Evolutionary conservation across 176 grass and related monocot genomes (phyloP).

Genomic region (Luzula sylvatica): DNA sequence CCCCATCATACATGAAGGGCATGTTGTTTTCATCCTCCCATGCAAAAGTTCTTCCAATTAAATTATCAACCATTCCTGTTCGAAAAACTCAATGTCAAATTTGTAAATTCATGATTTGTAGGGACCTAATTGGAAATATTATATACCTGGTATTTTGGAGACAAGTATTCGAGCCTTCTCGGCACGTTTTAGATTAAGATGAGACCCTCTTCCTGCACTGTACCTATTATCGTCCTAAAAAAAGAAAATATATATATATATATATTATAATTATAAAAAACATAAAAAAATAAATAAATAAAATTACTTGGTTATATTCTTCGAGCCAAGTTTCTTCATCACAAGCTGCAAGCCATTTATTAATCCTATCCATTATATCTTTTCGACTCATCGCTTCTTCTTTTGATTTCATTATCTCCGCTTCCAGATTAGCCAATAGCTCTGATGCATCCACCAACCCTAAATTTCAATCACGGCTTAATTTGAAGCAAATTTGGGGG

Average conservation of each 20-base stretch:
- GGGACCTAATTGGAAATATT: background rate
- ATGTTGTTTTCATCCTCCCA: slow-evolving; percentile 89
- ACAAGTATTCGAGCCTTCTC: slow-evolving; percentile 74
- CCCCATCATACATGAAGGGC: slow-evolving; percentile 90
- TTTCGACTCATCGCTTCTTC: slow-evolving; percentile 77
- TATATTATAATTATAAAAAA: too few species aligned
- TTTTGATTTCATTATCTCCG: slow-evolving; percentile 72
- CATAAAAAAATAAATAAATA: slow-evolving; percentile 1
- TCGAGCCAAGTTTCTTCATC: slow-evolving; percentile 93
- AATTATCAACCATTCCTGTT: slow-evolving; percentile 78
- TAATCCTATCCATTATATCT: slow-evolving; percentile 93
- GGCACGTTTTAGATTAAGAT: slow-evolving; percentile 83
- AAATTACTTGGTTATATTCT: slow-evolving; percentile 88
- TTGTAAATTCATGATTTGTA: background rate
- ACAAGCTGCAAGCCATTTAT: slow-evolving; percentile 86
- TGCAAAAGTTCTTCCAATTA: slow-evolving; percentile 63
- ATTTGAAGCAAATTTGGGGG: too few species aligned
- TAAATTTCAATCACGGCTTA: slow-evolving; percentile 14
- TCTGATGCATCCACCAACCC: slow-evolving; percentile 75
- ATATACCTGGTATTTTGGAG: slow-evolving; percentile 77
- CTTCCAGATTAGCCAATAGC: slow-evolving; percentile 71
- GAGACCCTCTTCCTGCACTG: slow-evolving; percentile 80
- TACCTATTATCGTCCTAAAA: slow-evolving; percentile 81
- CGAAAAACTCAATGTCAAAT: background rate
- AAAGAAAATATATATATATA: too few species aligned